Percentiles rank a stretch among this genome's conserved stretches.
Conservation (phyloP, 441 rosid species). For the Erodium moschatum region DNA sequence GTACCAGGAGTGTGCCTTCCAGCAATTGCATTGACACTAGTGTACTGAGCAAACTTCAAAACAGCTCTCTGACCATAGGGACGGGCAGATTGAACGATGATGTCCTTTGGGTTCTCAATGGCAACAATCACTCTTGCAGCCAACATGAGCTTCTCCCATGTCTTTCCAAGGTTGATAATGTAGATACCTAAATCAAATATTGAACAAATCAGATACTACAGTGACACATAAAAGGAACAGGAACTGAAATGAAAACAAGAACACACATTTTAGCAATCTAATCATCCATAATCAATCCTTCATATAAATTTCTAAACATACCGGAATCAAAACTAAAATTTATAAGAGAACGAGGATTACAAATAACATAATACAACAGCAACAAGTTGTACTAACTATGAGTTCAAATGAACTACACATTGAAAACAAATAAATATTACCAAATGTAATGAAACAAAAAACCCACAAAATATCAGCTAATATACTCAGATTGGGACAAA, state of each 20-base stretch:
- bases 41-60: slow-evolving; percentile 76
- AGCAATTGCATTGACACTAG: slow-evolving; percentile 85
- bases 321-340: too few relatives aligned
- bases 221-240: too few relatives aligned
- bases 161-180: slow-evolving; percentile 41
- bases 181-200: slow-evolving; percentile 32
- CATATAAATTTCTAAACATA: too few relatives aligned
- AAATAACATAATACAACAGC: neutral
- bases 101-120: slow-evolving; percentile 77
- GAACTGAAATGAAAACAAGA: too few relatives aligned
- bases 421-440: neutral
- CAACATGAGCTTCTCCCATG: slow-evolving; percentile 87
- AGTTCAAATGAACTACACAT: neutral
- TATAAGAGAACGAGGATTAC: too few relatives aligned
- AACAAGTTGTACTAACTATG: neutral
- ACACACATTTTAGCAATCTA: too few relatives aligned
- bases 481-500: neutral
- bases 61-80: slow-evolving; percentile 93
- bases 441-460: neutral
- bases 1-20: slow-evolving; percentile 98
- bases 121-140: slow-evolving; percentile 85
- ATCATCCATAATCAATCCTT: too few relatives aligned
- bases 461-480: neutral
- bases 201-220: too few relatives aligned
- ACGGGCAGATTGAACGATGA: slow-evolving; percentile 83